A percentile compares a stretch with the other conserved stretches of the same genome.
Evolutionary conservation across 495 filamentous ascomycete genomes (phyloP).

Genomic region (Xeromyces bisporus): DNA sequence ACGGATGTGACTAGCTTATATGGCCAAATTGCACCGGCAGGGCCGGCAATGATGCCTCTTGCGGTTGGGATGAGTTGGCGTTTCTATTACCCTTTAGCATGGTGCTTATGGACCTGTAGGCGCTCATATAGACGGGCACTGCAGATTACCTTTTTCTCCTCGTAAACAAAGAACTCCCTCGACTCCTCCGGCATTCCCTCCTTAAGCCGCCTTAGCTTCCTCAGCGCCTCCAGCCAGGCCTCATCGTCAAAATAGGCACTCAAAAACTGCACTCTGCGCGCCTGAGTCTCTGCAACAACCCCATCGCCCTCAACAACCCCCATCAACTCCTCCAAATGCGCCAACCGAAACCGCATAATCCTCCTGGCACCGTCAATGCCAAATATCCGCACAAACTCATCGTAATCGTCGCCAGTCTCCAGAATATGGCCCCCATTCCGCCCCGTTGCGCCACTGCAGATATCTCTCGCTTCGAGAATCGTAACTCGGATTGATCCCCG

Average conservation of each 20-base stretch:
- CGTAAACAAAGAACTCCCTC: constrained; percentile 13
- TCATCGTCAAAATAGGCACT: constrained; percentile 15
- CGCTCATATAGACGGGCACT: no score
- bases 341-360: constrained; percentile 13
- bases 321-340: constrained; percentile 17
- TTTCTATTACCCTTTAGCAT: no score
- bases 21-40: constrained; percentile 48
- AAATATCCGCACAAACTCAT: constrained; percentile 9
- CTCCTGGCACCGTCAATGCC: constrained; percentile 13
- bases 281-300: constrained; percentile 10
- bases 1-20: constrained; percentile 61
- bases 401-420: constrained; percentile 14
- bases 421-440: constrained; percentile 31
- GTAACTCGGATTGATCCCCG: constrained; percentile 29
- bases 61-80: constrained; percentile 9
- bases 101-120: no score
- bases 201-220: constrained; percentile 11
- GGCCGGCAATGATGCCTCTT: constrained; percentile 23
- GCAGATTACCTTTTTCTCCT: constrained; percentile 10
- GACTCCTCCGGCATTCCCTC: constrained; percentile 16
- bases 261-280: constrained; percentile 17
- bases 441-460: constrained; percentile 69
- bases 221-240: constrained; percentile 10
- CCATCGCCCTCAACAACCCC: constrained; percentile 15
- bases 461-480: constrained; percentile 64